phyloP scores from a whole-genome alignment of 2,329 filamentous ascomycete species.

The Nigrospora sphaerica region DNA sequence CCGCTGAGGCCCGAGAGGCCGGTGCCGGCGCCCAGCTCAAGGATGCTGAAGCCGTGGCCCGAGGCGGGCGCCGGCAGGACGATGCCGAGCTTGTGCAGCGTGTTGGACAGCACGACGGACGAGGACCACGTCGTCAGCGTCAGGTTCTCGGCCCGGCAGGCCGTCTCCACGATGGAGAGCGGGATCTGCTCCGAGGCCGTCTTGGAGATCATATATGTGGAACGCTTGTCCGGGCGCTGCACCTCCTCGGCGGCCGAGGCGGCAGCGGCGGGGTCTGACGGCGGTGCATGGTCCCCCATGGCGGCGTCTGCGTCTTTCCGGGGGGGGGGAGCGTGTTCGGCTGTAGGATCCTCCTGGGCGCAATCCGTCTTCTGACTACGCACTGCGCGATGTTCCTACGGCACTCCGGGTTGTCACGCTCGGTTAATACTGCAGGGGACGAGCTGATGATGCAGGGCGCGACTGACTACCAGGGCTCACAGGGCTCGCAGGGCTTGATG shows the following conservation, averaged over 20 bases:
- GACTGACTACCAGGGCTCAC: no score
- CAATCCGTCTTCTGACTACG: no score
- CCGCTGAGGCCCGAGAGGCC: constrained; percentile 1
- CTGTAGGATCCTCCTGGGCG: no score
- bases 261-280: no score
- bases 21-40: background rate
- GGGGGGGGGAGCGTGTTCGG: no score
- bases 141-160: constrained; percentile 2
- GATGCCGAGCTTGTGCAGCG: constrained; percentile 1
- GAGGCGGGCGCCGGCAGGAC: background rate
- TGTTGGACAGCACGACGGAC: constrained; percentile 1
- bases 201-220: constrained; percentile 1
- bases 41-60: constrained; percentile 1
- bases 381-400: no score
- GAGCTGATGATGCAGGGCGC: no score
- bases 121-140: constrained; percentile 1
- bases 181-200: constrained; percentile 1
- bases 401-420: no score
- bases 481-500: no score
- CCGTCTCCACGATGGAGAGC: background rate
- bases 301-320: no score
- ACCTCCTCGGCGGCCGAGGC: background rate
- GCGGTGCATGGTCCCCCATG: no score
- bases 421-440: no score
- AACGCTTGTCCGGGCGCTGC: background rate